These are phyloP conservation scores for Scenedesmus sp. DNA, from an alignment of 163 green algal genomes.

Conservation along the genomic window DNA sequence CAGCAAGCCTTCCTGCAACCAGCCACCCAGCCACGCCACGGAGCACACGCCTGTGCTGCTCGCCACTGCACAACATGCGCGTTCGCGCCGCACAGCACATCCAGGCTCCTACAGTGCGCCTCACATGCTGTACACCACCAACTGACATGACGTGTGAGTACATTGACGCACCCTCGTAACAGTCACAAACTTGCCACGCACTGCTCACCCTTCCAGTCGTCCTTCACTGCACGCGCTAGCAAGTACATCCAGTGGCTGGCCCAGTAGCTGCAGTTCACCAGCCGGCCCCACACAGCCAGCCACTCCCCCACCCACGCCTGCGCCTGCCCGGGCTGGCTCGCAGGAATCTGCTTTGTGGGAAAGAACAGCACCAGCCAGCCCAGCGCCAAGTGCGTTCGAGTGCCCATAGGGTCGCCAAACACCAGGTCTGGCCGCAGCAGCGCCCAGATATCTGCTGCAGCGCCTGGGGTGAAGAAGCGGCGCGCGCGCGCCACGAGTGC, in stretches of 20 bases:
- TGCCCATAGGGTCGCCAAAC: conserved; percentile 32
- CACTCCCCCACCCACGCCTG: conserved; percentile 75
- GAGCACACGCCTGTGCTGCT: no score
- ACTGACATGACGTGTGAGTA: no score
- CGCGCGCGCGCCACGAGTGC: conserved; percentile 54
- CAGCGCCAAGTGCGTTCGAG: conserved; percentile 56
- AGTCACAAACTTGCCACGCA: no score
- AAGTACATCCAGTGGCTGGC: conserved; percentile 76
- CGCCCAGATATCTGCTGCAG: conserved; percentile 59
- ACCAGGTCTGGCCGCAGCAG: conserved; percentile 50
- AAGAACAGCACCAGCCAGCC: conserved; percentile 80
- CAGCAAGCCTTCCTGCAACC: no score
- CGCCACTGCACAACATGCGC: no score
- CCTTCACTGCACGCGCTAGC: conserved; percentile 81
- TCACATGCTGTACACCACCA: no score
- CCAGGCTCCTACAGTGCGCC: no score
- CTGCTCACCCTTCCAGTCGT: conserved; percentile 77
- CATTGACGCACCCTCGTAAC: no score
- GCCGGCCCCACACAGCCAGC: conserved; percentile 68
- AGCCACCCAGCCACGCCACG: no score
- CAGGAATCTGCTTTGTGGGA: conserved; percentile 67
- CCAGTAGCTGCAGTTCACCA: conserved; percentile 78
- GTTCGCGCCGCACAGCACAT: no score
- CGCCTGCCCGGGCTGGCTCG: background rate
- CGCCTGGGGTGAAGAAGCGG: conserved; percentile 54